Conservation (phyloP, 805 yeast species). For the Kodamaea neixiangensis region DNA sequence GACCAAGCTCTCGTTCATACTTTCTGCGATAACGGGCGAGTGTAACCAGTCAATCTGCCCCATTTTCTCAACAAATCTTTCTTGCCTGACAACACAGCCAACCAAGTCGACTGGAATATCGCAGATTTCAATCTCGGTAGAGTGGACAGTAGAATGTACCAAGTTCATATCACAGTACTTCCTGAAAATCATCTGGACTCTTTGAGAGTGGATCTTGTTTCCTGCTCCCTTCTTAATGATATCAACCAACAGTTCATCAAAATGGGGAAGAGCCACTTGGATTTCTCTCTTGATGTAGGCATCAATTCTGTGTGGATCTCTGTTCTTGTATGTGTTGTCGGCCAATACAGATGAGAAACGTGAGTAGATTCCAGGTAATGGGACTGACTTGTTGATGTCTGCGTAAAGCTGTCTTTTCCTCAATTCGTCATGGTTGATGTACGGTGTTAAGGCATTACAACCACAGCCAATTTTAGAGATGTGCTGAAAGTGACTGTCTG, state of each 20-base stretch:
- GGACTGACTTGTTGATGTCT: slow-evolving; percentile 9
- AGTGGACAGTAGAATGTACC: slow-evolving; percentile 10
- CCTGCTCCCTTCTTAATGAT: neutral
- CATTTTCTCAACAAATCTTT: slow-evolving; percentile 22
- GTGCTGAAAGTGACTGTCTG: slow-evolving; percentile 14
- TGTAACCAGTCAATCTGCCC: slow-evolving; percentile 20
- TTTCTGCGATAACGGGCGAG: slow-evolving; percentile 14
- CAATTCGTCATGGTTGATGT: slow-evolving; percentile 22
- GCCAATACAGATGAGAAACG: slow-evolving; percentile 14
- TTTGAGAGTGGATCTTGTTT: slow-evolving; percentile 3
- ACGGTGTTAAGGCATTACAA: neutral
- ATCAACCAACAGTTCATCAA: neutral
- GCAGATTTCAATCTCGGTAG: neutral
- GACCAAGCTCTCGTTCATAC: slow-evolving; percentile 15
- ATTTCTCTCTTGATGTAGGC: slow-evolving; percentile 8
- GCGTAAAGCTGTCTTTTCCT: slow-evolving; percentile 20
- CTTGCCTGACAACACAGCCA: slow-evolving; percentile 25
- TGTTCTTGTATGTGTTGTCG: neutral
- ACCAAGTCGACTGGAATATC: slow-evolving; percentile 25
- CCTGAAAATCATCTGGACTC: slow-evolving; percentile 9
- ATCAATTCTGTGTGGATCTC: slow-evolving; percentile 9
- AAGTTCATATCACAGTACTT: slow-evolving; percentile 16
- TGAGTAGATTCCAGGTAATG: slow-evolving; percentile 11
- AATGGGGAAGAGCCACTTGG: neutral
- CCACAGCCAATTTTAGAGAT: neutral